Conservation (phyloP, 148 eudicot genomes). For the Bassia scoparia region DNA sequence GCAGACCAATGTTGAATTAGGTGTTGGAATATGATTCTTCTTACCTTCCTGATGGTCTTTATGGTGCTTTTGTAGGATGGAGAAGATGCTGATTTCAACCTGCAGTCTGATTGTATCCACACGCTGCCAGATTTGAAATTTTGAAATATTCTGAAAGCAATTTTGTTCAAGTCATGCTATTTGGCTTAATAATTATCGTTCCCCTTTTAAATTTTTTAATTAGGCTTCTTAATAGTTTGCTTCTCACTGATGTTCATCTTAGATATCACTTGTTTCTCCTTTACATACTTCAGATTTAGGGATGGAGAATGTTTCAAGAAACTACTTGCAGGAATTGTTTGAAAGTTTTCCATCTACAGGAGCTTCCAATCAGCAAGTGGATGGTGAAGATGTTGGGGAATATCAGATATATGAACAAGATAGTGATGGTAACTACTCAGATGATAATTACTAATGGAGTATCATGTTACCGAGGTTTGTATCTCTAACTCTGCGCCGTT, state of each 20-base stretch:
- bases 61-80: slow-evolving; percentile 40
- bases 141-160: neutral
- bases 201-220: neutral
- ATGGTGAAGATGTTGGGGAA: slow-evolving; percentile 53
- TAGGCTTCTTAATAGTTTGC: neutral
- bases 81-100: slow-evolving; percentile 45
- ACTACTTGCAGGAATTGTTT: slow-evolving; percentile 80
- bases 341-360: slow-evolving; percentile 66
- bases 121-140: neutral
- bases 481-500: too few relatives aligned
- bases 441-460: slow-evolving; percentile 43
- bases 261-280: slow-evolving; percentile 35
- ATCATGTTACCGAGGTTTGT: neutral
- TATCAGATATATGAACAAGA: slow-evolving; percentile 80
- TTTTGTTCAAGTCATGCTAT: neutral
- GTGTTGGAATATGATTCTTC: neutral
- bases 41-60: slow-evolving; percentile 13
- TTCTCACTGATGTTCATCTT: slow-evolving; percentile 7
- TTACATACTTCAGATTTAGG: slow-evolving; percentile 43
- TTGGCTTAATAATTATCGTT: neutral
- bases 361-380: slow-evolving; percentile 27
- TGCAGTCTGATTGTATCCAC: slow-evolving; percentile 70
- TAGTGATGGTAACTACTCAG: slow-evolving; percentile 53
- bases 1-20: slow-evolving; percentile 3
- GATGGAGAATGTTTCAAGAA: slow-evolving; percentile 56